Conservation (phyloP, 768 basidiomycete genomes). For the Russula brevipes region DNA sequence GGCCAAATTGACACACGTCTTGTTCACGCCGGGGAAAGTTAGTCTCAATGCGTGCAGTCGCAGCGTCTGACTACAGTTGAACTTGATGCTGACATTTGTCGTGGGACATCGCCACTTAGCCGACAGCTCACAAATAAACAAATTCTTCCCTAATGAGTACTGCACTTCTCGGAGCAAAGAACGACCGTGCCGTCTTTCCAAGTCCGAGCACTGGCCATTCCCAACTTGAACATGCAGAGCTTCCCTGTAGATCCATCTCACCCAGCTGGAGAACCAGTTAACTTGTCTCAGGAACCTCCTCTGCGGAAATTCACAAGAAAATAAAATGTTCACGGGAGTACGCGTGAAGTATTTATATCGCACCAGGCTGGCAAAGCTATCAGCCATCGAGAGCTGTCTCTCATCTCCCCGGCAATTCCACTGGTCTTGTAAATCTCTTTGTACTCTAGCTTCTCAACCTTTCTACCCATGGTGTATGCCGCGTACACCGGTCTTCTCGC, state of each 20-base stretch:
- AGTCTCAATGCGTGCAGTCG: neutral
- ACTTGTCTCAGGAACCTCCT: conserved; percentile 5
- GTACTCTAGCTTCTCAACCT: neutral
- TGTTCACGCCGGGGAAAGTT: too few species aligned
- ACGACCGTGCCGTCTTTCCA: neutral
- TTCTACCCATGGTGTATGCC: conserved; percentile 4
- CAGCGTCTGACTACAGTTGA: neutral
- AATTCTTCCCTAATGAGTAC: neutral
- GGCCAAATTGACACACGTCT: too few species aligned
- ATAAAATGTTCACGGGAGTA: neutral
- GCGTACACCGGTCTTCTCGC: neutral
- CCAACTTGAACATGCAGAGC: neutral
- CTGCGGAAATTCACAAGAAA: neutral
- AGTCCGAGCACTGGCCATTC: conserved; percentile 5
- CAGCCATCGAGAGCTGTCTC: neutral
- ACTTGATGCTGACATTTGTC: neutral
- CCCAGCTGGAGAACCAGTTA: neutral
- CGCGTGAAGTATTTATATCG: neutral
- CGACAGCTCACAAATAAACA: neutral
- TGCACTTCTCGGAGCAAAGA: neutral
- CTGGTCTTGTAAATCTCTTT: conserved; percentile 3
- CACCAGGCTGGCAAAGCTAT: neutral
- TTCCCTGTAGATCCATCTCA: neutral
- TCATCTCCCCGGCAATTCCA: neutral
- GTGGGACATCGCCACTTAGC: neutral